These are phyloP conservation scores for Eucalyptus paniculata DNA, from an alignment of 345 rosid genomes.

Conservation along the genomic window DNA sequence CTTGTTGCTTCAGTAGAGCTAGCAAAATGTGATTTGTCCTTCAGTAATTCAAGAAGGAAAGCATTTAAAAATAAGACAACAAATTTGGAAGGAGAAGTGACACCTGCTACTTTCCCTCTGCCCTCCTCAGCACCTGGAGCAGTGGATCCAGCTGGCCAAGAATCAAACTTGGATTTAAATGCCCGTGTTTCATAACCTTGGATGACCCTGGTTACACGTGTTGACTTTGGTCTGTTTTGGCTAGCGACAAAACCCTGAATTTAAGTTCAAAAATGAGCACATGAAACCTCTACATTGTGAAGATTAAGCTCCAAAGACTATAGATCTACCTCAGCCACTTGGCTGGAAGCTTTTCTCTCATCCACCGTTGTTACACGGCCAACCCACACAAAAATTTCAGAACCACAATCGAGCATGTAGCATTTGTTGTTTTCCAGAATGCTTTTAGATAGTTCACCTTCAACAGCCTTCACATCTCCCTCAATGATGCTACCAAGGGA, in stretches of 20 bases:
- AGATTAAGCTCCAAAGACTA: background rate
- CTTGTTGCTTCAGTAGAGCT: slow-evolving; percentile 98
- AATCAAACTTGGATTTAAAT: slow-evolving; percentile 86
- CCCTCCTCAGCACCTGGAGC: slow-evolving; percentile 86
- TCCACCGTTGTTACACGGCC: slow-evolving; percentile 96
- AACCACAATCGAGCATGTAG: slow-evolving; percentile 75
- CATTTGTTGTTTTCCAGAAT: slow-evolving; percentile 78
- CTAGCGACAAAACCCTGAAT: slow-evolving; percentile 65
- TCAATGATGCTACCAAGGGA: slow-evolving; percentile 43
- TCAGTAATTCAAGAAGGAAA: slow-evolving; percentile 1
- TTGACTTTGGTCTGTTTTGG: slow-evolving; percentile 84
- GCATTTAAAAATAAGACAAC: background rate
- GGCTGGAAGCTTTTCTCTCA: slow-evolving; percentile 85
- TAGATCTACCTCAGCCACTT: slow-evolving; percentile 69
- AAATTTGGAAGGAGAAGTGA: background rate
- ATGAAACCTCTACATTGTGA: background rate
- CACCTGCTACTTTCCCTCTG: slow-evolving; percentile 99
- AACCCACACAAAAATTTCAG: slow-evolving; percentile 93
- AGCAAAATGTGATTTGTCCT: slow-evolving; percentile 5
- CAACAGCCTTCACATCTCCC: slow-evolving; percentile 47
- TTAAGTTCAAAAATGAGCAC: slow-evolving; percentile 10
- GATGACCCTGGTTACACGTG: slow-evolving; percentile 62
- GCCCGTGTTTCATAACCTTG: slow-evolving; percentile 94
- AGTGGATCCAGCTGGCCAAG: slow-evolving; percentile 89
- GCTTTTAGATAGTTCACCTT: slow-evolving; percentile 68